Evolutionary conservation across 73 alveolate genomes (phyloP), one percentile per base, ranked within the genome.

Genomic region (Paramecium octaurelia): DNA sequence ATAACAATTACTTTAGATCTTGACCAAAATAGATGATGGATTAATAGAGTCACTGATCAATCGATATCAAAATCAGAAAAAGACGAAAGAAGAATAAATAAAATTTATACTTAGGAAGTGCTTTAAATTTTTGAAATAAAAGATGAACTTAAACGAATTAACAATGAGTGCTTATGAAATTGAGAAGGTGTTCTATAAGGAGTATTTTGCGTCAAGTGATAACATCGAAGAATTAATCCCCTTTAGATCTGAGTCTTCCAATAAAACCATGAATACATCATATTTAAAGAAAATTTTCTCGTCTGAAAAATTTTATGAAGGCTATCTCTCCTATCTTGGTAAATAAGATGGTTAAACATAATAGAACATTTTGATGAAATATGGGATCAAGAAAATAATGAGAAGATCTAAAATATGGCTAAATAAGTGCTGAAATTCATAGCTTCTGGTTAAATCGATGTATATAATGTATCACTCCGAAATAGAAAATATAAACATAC

Each of bases 31-130:
- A 24, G 91, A 80, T 43, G 91, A 80, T 27, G 42, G 48, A 48
- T 64, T 80, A 24, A 10, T 48, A 24, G 75, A 80, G 14, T 38
- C 57, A 43, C 16, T 80, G 29, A 31, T 42, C 6, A 43, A 46
- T 23, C 44, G 91, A 9, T 80, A 44, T 35, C 9, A 23, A 24
- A 48, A 48, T 44, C 24, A 80, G 11, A 89, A 89, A 54, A 89
- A 89, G 60, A 89, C 94, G 8, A 89, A 89, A 73, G 94, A 89
- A 73, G 94, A 89, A 36, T 29, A 70, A 68, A 89, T 89, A 14
- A 89, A 89, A 44, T 89, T 89, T 38, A 89, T 89, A 46, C 71
- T 89, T 5, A 69, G 94, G 8, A 89, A 89, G 21, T 89, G 94
- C 75, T 89, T 89, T 43, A 89, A 89, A 73, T 89, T 71, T 58